Base-by-base conservation (phyloP, 371 early-diverging fungal species). In the Mucor velutinosus region DNA sequence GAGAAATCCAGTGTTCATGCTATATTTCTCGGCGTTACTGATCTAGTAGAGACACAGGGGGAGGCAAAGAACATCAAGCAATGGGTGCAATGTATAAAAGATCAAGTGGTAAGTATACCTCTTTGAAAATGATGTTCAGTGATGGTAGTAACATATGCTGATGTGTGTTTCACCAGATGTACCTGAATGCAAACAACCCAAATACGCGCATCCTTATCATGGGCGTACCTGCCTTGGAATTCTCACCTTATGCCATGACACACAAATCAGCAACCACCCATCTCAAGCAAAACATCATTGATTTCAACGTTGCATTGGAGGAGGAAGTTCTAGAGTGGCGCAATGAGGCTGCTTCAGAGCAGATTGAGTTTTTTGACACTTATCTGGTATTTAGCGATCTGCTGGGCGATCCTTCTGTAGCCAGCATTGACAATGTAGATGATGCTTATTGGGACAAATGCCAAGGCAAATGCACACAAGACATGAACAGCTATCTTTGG, bases 361-460 rank as follows among this genome's bases (percentile, higher is more conserved):
- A 67, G 1, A 37, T 71, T 11, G 59, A 66, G 15, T 76, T 75
- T 25, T 66, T 78, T 21, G 76, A 80, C 51, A 73, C 68, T 3
- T 78, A 76, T 47, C 39, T 64, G 6, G 62, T 74, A 5, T 82
- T 82, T 57, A 70, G 72, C 32, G 71, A 71, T 39, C 53, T 80
- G 7, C 30, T 80, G 21, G 79, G 73, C 3, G 74, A 82, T 68
- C 77, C 80, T 7, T 62, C 65, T 33, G 64, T 58, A 11, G 75
- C 73, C 41, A 58, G 65, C 3, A 72, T 82, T 10, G 62, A 72
- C 21, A 63, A 82, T 58, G 79, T 80, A 19, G 77, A 82, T 1
- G 57, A 75, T 19, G 78, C 83, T n/a, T 82, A 82, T 58, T 82
- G 83, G 83, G 76, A 80, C 6, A 67, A 23, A 19, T 82, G 83